Evolutionary conservation across 805 yeast species (phyloP), one percentile per base, ranked within the genome.

Genomic region (Pichia pseudocactophila): DNA sequence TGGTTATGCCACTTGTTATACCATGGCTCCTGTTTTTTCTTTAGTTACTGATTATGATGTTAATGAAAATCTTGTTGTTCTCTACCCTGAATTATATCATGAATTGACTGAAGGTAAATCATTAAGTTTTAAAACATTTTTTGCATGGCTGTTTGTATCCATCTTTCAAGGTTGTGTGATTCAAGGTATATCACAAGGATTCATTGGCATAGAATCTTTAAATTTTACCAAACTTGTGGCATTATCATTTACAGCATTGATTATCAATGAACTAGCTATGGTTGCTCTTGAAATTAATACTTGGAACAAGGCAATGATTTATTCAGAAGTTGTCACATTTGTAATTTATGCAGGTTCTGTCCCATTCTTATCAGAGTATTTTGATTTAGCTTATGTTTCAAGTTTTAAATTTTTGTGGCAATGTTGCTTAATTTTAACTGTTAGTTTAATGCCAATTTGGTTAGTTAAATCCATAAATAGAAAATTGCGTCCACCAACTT

Each of bases 21-120:
- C 99, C 0, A 92, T 92, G 99, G 88, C 90, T 43, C 99, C 99
- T 0, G 97, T 92, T 2, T 92, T 92, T 55, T 85, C 96, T 0
- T 65, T 92, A 50, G 96, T 94, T 0, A 71, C 87, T 37, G 97
- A 92, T 59, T 78, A 80, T 42, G 99, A 92, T 59, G 89, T 92
- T 37, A 88, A 80, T 53, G 96, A 88, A 58, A 82, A 80, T 40
- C 73, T 92, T 49, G 94, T 96, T 2, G 80, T 81, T 44, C 70
- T 88, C 43, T 92, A 90, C 59, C 99, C 99, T 0, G 99, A 92
- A 61, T 71, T 92, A 35, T 92, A 92, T 66, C 83, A 84, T 54
- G 99, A 92, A 61, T 69, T 92, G 53, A 87, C 95, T 0, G 80
- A 77, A 39, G 97, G 97, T 3, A 78, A 77, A 51, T 82, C 96